Evolutionary conservation across 2,329 filamentous ascomycete genomes (phyloP), one percentile per base, ranked within the genome.

Genomic region (Teratosphaeria viscida): DNA sequence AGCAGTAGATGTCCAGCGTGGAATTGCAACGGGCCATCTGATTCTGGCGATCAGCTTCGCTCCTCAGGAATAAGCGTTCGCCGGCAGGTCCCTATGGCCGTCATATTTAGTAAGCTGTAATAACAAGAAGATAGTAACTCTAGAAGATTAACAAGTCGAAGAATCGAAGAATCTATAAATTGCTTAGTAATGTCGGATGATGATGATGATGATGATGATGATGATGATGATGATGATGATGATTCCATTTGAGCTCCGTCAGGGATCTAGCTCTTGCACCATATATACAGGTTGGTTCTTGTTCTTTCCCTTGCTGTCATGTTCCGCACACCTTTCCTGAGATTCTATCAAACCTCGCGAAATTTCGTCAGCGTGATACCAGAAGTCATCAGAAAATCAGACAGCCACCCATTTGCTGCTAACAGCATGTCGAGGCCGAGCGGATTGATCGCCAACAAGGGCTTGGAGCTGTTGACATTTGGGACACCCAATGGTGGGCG

Each of bases 401-500:
- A 59, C 1, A 58, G 39, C 16, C 60, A 34, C 10, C 16, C 49
- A 58, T 34, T 55, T 26, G 47, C 57, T n/a, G 34, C 52, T 19
- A 52, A 35, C 39, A 56, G 59, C 57, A 71, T 71, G 69, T 63
- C 67, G n/a, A 70, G 73, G 65, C 80, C 82, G 19, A 82, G 78
- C 5, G 83, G 84, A 59, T 75, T 85, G 61, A 81, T 84, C 64
- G 83, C 83, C 66, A 82, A 78, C 64, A 82, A 81, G 57, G 85
- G 85, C 72, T 84, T 87, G 61, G 84, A 87, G 75, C 79, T 86
- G 61, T 74, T 87, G 35, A 87, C 84, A 0, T 81, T 76, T 63
- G 75, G 77, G 52, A 78, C 76, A 6, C 75, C 76, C 35, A 78
- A 77, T 66, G 76, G 75, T 67, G 53, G 60, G 52, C 57, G 23